These are phyloP conservation scores for Fonsecaea nubica DNA, from an alignment of 2,329 filamentous ascomycete genomes.

Conservation along the genomic window DNA sequence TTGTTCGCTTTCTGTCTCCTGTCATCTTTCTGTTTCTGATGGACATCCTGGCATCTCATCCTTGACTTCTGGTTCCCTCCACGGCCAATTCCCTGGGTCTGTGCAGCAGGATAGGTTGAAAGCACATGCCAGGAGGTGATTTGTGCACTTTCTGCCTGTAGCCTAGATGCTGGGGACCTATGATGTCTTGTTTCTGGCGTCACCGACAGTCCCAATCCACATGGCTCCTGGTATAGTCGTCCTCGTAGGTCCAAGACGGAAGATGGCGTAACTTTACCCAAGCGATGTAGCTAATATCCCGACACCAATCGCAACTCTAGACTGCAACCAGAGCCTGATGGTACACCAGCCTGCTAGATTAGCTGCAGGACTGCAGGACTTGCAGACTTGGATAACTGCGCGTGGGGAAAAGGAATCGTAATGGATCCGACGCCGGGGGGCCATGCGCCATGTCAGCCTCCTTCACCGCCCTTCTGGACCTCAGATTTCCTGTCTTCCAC, in stretches of 20 bases:
- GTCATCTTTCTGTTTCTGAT: neutral
- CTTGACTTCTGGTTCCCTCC: neutral
- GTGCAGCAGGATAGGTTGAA: neutral
- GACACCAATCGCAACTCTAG: constrained; percentile 15
- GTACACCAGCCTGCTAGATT: neutral
- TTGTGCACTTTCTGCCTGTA: neutral
- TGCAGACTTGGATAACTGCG: constrained; percentile 16
- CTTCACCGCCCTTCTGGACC: constrained; percentile 36
- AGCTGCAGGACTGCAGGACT: constrained; percentile 16
- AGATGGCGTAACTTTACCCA: constrained; percentile 15
- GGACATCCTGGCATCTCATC: neutral
- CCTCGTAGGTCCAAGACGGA: constrained; percentile 10
- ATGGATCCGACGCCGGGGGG: constrained; percentile 1
- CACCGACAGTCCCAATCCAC: constrained; percentile 11
- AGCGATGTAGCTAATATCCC: constrained; percentile 12
- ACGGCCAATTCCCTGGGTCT: constrained; percentile 12
- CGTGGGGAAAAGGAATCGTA: constrained; percentile 26
- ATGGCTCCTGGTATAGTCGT: neutral
- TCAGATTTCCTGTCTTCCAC: constrained; percentile 13
- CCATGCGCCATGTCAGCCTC: constrained; percentile 24
- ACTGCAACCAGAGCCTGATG: neutral
- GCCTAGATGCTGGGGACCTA: neutral
- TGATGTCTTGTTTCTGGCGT: neutral
- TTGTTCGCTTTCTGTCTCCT: constrained; percentile 6
- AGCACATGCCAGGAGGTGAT: neutral